Evolutionary conservation across 148 eudicot genomes (phyloP).

Genomic region (Nepenthes gracilis): DNA sequence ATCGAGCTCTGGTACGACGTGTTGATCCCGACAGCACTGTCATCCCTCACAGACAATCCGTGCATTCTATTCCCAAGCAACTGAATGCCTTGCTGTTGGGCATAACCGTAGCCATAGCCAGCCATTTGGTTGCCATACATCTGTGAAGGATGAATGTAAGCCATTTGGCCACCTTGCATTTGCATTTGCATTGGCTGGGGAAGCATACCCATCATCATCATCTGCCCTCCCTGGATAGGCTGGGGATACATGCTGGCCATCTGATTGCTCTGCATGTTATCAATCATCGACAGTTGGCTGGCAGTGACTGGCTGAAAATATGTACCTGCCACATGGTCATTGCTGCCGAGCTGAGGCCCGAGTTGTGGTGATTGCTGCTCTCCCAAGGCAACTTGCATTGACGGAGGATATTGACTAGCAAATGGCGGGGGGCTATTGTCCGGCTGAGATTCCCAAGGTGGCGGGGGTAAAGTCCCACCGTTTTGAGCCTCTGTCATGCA

Average conservation of each 20-base stretch:
- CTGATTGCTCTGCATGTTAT: slow-evolving; percentile 23
- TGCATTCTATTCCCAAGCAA: slow-evolving; percentile 55
- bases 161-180: slow-evolving; percentile 45
- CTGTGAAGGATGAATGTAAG: slow-evolving; percentile 53
- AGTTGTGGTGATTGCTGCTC: slow-evolving; percentile 28
- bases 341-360: slow-evolving; percentile 31
- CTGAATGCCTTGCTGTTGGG: slow-evolving; percentile 52
- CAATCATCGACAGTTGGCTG: slow-evolving; percentile 25
- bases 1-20: slow-evolving; percentile 19
- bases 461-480: slow-evolving; percentile 60
- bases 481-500: slow-evolving; percentile 44
- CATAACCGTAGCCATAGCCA: slow-evolving; percentile 34
- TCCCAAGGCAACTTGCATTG: slow-evolving; percentile 24
- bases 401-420: slow-evolving; percentile 28
- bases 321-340: slow-evolving; percentile 36
- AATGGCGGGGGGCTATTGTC: slow-evolving; percentile 34
- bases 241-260: slow-evolving; percentile 36
- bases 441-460: slow-evolving; percentile 90
- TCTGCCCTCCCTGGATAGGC: slow-evolving; percentile 21
- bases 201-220: slow-evolving; percentile 47
- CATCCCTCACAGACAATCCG: slow-evolving; percentile 52
- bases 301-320: slow-evolving; percentile 38
- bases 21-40: slow-evolving; percentile 24
- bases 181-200: slow-evolving; percentile 36
- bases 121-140: slow-evolving; percentile 70